phyloP scores from a whole-genome alignment of 2,329 filamentous ascomycete species.

The Elsinoe ampelina region DNA sequence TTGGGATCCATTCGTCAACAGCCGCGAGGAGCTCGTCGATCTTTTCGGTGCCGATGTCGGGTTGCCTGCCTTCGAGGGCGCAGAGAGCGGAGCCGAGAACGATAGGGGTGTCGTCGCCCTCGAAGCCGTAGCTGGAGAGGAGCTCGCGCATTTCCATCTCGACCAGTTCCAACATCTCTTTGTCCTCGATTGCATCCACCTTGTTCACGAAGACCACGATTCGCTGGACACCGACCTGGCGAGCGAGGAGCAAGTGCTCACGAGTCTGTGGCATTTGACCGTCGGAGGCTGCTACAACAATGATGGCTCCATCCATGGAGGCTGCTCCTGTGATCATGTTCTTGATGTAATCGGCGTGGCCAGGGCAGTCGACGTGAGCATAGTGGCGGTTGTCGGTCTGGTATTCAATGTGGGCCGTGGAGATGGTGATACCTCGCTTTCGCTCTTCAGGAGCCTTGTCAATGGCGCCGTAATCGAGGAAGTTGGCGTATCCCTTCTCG shows the following conservation, averaged over 20 bases:
- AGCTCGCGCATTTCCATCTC: slow-evolving; percentile 99
- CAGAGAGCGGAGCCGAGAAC: slow-evolving; percentile 94
- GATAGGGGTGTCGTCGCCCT: slow-evolving; percentile 96
- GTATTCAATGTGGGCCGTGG: slow-evolving; percentile 98
- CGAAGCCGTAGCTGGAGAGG: slow-evolving; percentile 84
- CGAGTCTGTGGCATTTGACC: slow-evolving; percentile 99
- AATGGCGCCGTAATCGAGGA: slow-evolving; percentile 94
- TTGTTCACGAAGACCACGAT: slow-evolving; percentile 99
- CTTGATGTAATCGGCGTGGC: slow-evolving; percentile 99
- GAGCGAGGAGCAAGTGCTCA: slow-evolving; percentile 94
- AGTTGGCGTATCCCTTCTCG: slow-evolving; percentile 86
- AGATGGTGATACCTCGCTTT: slow-evolving; percentile 99
- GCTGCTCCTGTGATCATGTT: slow-evolving; percentile 99
- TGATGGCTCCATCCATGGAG: slow-evolving; percentile 98
- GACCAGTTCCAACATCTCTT: slow-evolving; percentile 99
- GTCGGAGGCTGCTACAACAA: slow-evolving; percentile 95
- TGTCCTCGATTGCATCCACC: slow-evolving; percentile 92
- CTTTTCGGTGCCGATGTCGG: slow-evolving; percentile 77
- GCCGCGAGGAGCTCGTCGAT: slow-evolving; percentile 86
- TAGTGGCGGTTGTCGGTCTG: slow-evolving; percentile 90
- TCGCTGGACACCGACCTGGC: slow-evolving; percentile 95
- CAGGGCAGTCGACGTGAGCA: slow-evolving; percentile 98
- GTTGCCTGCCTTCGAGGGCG: slow-evolving; percentile 76
- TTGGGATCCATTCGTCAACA: slow-evolving; percentile 94
- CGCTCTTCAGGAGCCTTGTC: slow-evolving; percentile 99